Percentiles rank a stretch among this genome's conserved stretches.
phyloP scores from a whole-genome alignment of 352 stramenopile species.

The Phytophthora europaea region DNA sequence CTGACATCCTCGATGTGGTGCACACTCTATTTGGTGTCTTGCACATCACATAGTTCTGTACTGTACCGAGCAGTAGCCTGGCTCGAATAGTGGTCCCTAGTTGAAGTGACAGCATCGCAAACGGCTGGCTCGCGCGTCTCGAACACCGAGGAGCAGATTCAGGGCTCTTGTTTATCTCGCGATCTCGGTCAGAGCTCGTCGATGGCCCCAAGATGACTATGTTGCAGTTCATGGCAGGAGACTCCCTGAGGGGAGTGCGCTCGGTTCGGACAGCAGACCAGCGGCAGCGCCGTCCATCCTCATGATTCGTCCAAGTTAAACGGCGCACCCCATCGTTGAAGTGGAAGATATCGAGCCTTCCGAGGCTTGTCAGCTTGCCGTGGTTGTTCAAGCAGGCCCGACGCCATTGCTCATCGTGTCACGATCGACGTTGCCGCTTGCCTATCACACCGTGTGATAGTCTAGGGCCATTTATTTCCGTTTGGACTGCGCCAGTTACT shows the following conservation, averaged over 20 bases:
- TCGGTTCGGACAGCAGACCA: slow-evolving; percentile 16
- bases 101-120: slow-evolving; percentile 64
- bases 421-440: slow-evolving; percentile 4
- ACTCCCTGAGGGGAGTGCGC: too few species aligned
- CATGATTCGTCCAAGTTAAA: slow-evolving; percentile 20
- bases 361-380: neutral
- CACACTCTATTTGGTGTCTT: neutral
- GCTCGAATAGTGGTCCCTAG: neutral
- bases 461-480: neutral
- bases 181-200: neutral
- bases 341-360: neutral
- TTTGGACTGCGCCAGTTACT: slow-evolving; percentile 8
- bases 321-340: slow-evolving; percentile 28
- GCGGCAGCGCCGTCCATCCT: neutral
- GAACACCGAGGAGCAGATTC: slow-evolving; percentile 20
- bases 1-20: slow-evolving; percentile 4
- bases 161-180: slow-evolving; percentile 11
- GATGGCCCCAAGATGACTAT: neutral
- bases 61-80: neutral
- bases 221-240: neutral
- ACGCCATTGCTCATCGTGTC: neutral
- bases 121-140: slow-evolving; percentile 47
- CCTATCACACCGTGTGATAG: slow-evolving; percentile 18
- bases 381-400: slow-evolving; percentile 7
- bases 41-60: neutral